Evolutionary conservation across 108 stramenopile species (phyloP), one percentile per base, ranked within the genome.

Genomic region (Bacterosira constricta): DNA sequence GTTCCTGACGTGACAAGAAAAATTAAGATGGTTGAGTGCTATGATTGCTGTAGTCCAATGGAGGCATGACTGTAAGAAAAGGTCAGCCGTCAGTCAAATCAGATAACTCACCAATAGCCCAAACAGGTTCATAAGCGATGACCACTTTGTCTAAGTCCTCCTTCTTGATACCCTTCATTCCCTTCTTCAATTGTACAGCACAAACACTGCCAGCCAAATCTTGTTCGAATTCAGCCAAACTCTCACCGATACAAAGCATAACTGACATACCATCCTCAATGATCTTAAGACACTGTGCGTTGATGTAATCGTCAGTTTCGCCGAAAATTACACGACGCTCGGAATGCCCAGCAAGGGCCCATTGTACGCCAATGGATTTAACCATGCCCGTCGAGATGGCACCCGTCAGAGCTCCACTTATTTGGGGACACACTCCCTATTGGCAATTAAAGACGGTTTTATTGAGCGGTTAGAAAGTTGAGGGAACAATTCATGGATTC

Each of bases 191-290:
- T 80, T 97, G 96, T 23, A 86, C 83, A 4, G 88, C 91, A 66
- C 95, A 94, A 17, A 96, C 96, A 66, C 92, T 88, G 38, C 90
- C 90, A 25, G 93, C 96, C 54, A 96, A 70, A 75, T 88, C 88
- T 36, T 91, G 91, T 70, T 99, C 98, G 69, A 95, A 95, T 68
- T 98, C 94, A 1, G 83, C 85, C 20, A 96, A 83, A 49, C 85
- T 83, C 79, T 99, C 98, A 38, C 99, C 99, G 64, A 98, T 92
- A 85, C 99, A 99, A 45, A 94, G 86, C 82, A 99, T 93, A 47
- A 95, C 96, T 39, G 76, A 79, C 85, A 99, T 86, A 41, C 96
- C 98, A 47, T 82, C 57, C 47, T 97, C 96, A 55, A 99, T 73
- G 30, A 97, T 68, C 73, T 96, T 95, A 8, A 79, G 59, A 34